A percentile compares a stretch with the other conserved stretches of the same genome.
These are phyloP conservation scores for Saccharomyces hybrid DNA, from an alignment of 1,139 yeast species.

Conservation along the genomic window DNA sequence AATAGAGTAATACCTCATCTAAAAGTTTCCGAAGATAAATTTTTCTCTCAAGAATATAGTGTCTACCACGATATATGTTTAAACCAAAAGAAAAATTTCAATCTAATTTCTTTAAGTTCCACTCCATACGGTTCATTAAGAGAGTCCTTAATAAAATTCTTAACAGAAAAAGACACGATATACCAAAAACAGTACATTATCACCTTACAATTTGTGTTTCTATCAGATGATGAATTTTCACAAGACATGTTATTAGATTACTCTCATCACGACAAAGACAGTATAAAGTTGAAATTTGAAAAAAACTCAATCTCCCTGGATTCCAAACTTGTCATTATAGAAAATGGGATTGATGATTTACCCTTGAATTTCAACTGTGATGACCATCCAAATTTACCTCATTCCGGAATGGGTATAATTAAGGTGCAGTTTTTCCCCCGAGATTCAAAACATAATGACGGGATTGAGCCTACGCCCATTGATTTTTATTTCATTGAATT, in stretches of 20 bases:
- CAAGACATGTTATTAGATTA: slow-evolving; percentile 13
- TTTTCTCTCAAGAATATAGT: slow-evolving; percentile 18
- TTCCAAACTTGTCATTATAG: slow-evolving; percentile 11
- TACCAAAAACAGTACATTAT: slow-evolving; percentile 12
- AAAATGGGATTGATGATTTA: slow-evolving; percentile 8
- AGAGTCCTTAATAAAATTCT: slow-evolving; percentile 12
- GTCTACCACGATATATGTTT: slow-evolving; percentile 25
- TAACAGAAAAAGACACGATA: slow-evolving; percentile 6
- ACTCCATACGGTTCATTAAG: slow-evolving; percentile 13
- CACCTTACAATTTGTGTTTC: slow-evolving; percentile 18
- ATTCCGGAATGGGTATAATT: slow-evolving; percentile 21
- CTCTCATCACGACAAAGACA: slow-evolving; percentile 6
- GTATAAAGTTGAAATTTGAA: slow-evolving; percentile 20
- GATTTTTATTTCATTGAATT: slow-evolving; percentile 27
- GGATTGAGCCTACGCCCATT: slow-evolving; percentile 7
- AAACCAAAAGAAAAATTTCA: slow-evolving; percentile 17
- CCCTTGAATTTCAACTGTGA: slow-evolving; percentile 4
- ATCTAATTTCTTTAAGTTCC: slow-evolving; percentile 21
- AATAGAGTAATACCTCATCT: slow-evolving; percentile 4
- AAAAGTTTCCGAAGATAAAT: slow-evolving; percentile 11
- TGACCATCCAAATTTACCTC: slow-evolving; percentile 2
- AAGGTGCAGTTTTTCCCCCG: slow-evolving; percentile 18
- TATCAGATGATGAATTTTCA: slow-evolving; percentile 19
- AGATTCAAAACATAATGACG: neutral
- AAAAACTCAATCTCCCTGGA: slow-evolving; percentile 19